Conservation (phyloP, 2,329 filamentous ascomycete species). For the Fusarium sp. region DNA sequence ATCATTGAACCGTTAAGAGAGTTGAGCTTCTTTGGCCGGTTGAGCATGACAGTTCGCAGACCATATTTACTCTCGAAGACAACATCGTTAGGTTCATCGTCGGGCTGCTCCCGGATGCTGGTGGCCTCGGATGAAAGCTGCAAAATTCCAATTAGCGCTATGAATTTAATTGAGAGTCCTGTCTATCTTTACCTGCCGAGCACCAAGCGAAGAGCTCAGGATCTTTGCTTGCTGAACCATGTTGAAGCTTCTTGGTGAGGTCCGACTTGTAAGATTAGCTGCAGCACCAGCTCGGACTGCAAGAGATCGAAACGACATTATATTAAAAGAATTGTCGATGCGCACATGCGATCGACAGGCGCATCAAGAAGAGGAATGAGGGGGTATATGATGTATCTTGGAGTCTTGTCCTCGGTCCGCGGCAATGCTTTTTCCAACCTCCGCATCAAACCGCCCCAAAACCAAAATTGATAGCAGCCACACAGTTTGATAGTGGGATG, state of each 20-base stretch:
- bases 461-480: slow-evolving; percentile 43
- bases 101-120: slow-evolving; percentile 67
- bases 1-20: slow-evolving; percentile 95
- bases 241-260: slow-evolving; percentile 57
- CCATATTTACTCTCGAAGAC: slow-evolving; percentile 91
- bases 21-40: slow-evolving; percentile 92
- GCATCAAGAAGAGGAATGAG: slow-evolving; percentile 52
- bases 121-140: slow-evolving; percentile 54
- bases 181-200: slow-evolving; percentile 48
- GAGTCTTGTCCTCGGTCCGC: slow-evolving; percentile 42
- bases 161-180: not conserved
- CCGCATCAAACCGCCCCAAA: slow-evolving; percentile 45
- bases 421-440: slow-evolving; percentile 52
- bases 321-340: slow-evolving; percentile 54
- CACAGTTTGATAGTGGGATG: slow-evolving; percentile 28
- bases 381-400: slow-evolving; percentile 32
- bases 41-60: slow-evolving; percentile 91
- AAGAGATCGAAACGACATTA: slow-evolving; percentile 70
- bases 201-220: slow-evolving; percentile 66
- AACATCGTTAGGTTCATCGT: slow-evolving; percentile 89
- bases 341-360: slow-evolving; percentile 50
- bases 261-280: slow-evolving; percentile 58
- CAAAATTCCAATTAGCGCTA: slow-evolving; percentile 29
- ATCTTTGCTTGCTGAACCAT: slow-evolving; percentile 90
- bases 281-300: slow-evolving; percentile 66